Base-by-base conservation (phyloP, 108 stramenopile species). In the Epithemia pelagica region DNA sequence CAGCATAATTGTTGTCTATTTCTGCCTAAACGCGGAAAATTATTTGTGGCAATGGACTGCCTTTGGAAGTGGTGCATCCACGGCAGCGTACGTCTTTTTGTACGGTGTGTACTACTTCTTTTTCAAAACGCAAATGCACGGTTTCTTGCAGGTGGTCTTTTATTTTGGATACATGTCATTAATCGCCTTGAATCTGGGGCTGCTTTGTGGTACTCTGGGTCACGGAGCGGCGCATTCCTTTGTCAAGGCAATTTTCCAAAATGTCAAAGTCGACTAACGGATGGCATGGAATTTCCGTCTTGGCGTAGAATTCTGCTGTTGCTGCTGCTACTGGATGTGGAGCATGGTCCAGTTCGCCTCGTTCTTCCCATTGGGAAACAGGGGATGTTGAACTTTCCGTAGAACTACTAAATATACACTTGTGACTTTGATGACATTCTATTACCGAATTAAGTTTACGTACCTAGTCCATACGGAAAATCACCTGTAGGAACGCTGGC, bases 11-110 rank as follows among this genome's bases (percentile, higher is more conserved):
- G 92, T 96, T 18, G 95, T 96, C 2, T 99, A 99, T 84, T 96
- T 96, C 70, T 82, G 86, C 62, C 79, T 99, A 57, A 98, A 97
- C 66, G 89, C 90, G 7, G 98, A 99, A 74, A 96, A 99, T 74
- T 96, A 97, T 74, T 83, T 92, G 58, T 99, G 98, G 98, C 98
- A 97, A 79, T 99, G 98, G 98, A 82, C 95, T 18, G 84, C 96
- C 27, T 97, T 99, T 69, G 74, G 81, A 27, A 87, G 89, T 2
- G 95, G 96, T 28, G 95, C 82, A 19, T 87, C 86, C n/a, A 96
- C 94, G 2, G 85, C 96, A 10, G 79, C 67, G 27, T 99, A 99
- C 76, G 96, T 99, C 53, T 98, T 97, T 78, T 67, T 96, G 32
- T 99, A 99, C 78, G 82, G 94, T n/a, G 79, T 95, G 58, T 97